Evolutionary conservation across 345 rosid species (phyloP).

Genomic region (Lepidium sativum): DNA sequence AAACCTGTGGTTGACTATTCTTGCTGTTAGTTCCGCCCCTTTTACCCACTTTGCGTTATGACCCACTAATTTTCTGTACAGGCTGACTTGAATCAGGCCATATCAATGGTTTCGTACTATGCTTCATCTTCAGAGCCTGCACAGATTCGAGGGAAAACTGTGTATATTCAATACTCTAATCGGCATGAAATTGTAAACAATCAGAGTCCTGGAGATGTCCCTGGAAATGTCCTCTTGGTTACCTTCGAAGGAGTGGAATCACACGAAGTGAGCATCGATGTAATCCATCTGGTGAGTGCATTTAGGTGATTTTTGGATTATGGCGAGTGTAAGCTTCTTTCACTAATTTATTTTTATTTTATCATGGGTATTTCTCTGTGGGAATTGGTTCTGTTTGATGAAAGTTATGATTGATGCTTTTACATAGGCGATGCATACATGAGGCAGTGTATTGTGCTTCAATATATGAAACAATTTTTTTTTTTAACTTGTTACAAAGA

Average conservation of each 20-base stretch:
- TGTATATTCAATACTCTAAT: slow-evolving; percentile 90
- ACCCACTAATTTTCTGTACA: slow-evolving; percentile 21
- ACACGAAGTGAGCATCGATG: slow-evolving; percentile 88
- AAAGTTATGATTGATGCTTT: neutral
- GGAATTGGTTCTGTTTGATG: neutral
- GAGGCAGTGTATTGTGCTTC: slow-evolving; percentile 7
- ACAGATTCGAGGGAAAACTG: slow-evolving; percentile 88
- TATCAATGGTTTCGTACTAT: slow-evolving; percentile 92
- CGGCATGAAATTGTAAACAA: slow-evolving; percentile 94
- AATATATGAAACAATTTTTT: neutral
- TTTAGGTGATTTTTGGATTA: neutral
- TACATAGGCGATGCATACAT: neutral
- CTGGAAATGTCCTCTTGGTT: slow-evolving; percentile 88
- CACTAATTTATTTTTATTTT: neutral
- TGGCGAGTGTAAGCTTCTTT: neutral
- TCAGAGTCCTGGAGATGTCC: slow-evolving; percentile 94
- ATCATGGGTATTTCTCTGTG: neutral
- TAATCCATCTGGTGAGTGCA: slow-evolving; percentile 78
- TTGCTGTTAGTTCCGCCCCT: neutral
- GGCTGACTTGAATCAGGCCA: slow-evolving; percentile 86
- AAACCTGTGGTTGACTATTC: neutral
- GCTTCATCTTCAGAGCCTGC: slow-evolving; percentile 98
- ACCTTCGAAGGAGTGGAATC: slow-evolving; percentile 95
- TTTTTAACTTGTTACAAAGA: neutral
- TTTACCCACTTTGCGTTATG: neutral